Evolutionary conservation across 306 rosid species (phyloP).

Genomic region (Vigna mungo): DNA sequence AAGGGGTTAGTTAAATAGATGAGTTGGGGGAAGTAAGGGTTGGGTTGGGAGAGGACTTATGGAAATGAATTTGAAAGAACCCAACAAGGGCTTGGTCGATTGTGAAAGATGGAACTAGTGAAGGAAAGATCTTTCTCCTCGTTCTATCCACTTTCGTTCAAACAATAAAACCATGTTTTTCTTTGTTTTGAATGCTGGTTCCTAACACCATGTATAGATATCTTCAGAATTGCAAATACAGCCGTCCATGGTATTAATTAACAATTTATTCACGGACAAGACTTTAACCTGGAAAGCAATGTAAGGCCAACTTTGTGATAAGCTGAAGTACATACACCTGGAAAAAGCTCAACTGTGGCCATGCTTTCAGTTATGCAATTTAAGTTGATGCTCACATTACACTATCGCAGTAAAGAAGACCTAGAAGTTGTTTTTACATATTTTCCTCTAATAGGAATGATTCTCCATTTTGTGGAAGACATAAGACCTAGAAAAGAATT

Average conservation of each 20-base stretch:
- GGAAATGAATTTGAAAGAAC: not conserved
- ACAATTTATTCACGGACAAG: not conserved
- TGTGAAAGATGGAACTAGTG: not conserved
- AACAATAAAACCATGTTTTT: not conserved
- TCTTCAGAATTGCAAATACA: too few relatives aligned
- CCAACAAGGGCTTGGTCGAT: not conserved
- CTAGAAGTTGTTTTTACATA: not conserved
- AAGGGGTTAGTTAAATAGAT: slow-evolving; percentile 1
- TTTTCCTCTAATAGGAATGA: not conserved
- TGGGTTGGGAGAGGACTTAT: not conserved
- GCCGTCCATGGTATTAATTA: not conserved
- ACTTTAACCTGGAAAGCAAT: not conserved
- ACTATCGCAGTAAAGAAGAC: slow-evolving; percentile 19
- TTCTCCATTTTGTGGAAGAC: not conserved
- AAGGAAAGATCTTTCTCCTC: slow-evolving; percentile 8
- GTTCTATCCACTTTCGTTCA: not conserved
- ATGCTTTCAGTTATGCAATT: slow-evolving; percentile 22
- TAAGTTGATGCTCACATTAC: not conserved
- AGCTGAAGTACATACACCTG: slow-evolving; percentile 2
- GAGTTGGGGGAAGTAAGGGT: not conserved
- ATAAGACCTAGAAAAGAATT: not conserved
- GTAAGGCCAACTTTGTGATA: slow-evolving; percentile 1
- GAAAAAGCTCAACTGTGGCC: not conserved
- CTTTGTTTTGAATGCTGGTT: not conserved
- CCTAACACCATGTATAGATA: slow-evolving; percentile 5